Percentiles rank a stretch among this genome's conserved stretches.
Evolutionary conservation across 2,329 filamentous ascomycete species (phyloP).

Genomic region (Paraphoma chrysanthemicola): DNA sequence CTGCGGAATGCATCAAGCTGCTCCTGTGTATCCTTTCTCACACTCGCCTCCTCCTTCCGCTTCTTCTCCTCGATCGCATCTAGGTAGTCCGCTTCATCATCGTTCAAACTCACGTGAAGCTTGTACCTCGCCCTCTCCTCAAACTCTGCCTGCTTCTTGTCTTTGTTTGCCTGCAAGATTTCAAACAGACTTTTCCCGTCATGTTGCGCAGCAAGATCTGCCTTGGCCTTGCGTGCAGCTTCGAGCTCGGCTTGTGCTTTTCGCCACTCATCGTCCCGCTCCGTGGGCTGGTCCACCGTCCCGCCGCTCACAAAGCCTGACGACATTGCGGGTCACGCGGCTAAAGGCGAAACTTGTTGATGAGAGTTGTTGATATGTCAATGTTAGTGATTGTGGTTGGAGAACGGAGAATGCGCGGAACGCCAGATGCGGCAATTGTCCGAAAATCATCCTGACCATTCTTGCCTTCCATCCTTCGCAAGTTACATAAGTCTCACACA

Average conservation of each 20-base stretch:
- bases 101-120: slow-evolving; percentile 81
- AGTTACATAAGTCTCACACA: too few relatives aligned
- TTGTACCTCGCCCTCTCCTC: slow-evolving; percentile 74
- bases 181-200: slow-evolving; percentile 74
- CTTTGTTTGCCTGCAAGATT: slow-evolving; percentile 82
- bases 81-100: slow-evolving; percentile 80
- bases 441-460: background rate
- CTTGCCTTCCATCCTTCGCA: background rate
- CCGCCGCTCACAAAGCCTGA: slow-evolving; percentile 63
- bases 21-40: slow-evolving; percentile 65
- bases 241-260: slow-evolving; percentile 70
- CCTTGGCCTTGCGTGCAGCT: slow-evolving; percentile 62
- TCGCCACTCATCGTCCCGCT: slow-evolving; percentile 66
- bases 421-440: background rate
- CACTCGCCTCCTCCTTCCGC: slow-evolving; percentile 62
- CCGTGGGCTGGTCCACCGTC: slow-evolving; percentile 50
- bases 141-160: slow-evolving; percentile 84
- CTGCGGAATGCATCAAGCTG: slow-evolving; percentile 65
- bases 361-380: slow-evolving; percentile 5
- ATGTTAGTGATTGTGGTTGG: background rate
- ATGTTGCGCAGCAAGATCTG: slow-evolving; percentile 57
- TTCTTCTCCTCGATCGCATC: slow-evolving; percentile 65
- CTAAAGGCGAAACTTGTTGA: slow-evolving; percentile 11
- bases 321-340: slow-evolving; percentile 40
- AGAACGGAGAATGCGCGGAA: background rate